These are phyloP conservation scores for Coniochaeta hoffmannii DNA, from an alignment of 2,329 filamentous ascomycete species.

Conservation along the genomic window DNA sequence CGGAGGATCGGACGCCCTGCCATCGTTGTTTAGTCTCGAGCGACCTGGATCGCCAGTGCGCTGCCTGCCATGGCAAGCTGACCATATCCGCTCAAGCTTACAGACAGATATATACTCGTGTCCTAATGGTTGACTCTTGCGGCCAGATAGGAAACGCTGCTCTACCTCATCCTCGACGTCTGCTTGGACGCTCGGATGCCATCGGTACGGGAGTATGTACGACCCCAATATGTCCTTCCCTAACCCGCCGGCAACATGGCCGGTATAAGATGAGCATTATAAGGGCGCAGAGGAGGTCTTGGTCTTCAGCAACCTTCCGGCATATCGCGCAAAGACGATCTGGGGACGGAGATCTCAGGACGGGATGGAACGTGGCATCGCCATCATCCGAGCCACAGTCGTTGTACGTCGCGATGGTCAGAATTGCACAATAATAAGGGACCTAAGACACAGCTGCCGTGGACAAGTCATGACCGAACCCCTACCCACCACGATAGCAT, in stretches of 20 bases:
- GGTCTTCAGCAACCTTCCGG: background rate
- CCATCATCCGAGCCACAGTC: background rate
- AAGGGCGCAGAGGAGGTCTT: background rate
- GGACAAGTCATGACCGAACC: no score
- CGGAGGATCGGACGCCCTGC: no score
- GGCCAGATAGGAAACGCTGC: background rate
- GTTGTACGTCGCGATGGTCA: background rate
- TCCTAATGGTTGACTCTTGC: background rate
- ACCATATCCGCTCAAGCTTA: no score
- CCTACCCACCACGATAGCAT: background rate
- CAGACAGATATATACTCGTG: no score
- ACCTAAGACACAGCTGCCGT: no score
- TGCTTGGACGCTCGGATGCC: background rate
- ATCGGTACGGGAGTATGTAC: no score
- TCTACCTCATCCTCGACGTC: background rate
- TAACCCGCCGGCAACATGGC: background rate
- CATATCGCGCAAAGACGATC: background rate
- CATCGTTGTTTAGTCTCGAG: no score
- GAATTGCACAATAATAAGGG: no score
- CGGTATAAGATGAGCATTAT: background rate
- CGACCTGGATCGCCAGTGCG: no score
- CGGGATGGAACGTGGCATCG: background rate
- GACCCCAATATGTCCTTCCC: no score
- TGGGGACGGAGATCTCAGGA: background rate
- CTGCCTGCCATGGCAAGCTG: no score